Evolutionary conservation across 2,329 filamentous ascomycete genomes (phyloP).

Genomic region (Microthyrium microscopicum): DNA sequence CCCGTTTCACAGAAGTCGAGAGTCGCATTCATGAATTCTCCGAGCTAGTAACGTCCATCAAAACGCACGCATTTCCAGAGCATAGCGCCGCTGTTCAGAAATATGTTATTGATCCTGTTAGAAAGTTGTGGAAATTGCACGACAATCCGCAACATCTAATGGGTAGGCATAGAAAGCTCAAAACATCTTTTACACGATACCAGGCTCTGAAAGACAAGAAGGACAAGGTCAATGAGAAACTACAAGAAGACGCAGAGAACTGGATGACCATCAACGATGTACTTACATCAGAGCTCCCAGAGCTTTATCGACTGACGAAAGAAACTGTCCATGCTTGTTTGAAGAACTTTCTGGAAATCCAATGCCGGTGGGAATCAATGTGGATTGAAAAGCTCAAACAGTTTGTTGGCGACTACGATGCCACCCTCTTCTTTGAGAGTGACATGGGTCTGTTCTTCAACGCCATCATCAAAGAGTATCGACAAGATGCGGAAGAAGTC

Average conservation of each 20-base stretch:
- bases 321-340: conserved; percentile 71
- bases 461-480: no score
- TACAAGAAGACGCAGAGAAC: conserved; percentile 68
- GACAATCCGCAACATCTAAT: conserved; percentile 75
- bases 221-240: conserved; percentile 76
- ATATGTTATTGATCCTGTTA: conserved; percentile 72
- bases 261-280: conserved; percentile 87
- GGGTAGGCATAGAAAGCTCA: conserved; percentile 86
- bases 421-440: no score
- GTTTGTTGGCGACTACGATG: conserved; percentile 46
- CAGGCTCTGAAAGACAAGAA: conserved; percentile 62
- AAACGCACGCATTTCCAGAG: no score
- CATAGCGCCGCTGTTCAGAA: conserved; percentile 46
- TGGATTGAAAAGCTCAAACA: conserved; percentile 71
- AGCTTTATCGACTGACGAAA: conserved; percentile 65
- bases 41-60: neutral
- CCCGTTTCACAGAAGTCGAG: no score
- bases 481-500: no score
- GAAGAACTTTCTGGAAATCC: conserved; percentile 68
- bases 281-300: conserved; percentile 79
- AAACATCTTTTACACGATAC: conserved; percentile 72
- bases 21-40: no score
- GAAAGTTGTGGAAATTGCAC: conserved; percentile 61
- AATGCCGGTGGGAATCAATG: conserved; percentile 65
- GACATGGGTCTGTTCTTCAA: conserved; percentile 55